A percentile compares a stretch with the other conserved stretches of the same genome.
phyloP scores from a whole-genome alignment of 176 grass and related monocot genomes.

The Ananas comosus region DNA sequence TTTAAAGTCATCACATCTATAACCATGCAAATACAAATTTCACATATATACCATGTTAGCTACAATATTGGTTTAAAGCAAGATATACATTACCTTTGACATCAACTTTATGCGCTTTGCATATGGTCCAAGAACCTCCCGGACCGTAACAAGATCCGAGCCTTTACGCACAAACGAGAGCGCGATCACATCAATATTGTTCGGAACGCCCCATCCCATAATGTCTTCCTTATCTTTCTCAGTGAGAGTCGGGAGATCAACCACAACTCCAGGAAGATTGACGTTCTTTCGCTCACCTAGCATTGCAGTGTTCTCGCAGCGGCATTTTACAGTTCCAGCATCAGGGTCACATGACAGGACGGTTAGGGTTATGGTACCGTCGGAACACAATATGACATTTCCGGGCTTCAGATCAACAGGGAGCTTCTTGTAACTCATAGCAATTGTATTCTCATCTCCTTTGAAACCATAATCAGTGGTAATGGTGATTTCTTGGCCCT shows the following conservation, averaged over 20 bases:
- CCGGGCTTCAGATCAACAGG: conserved; percentile 10
- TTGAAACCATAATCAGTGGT: conserved; percentile 2
- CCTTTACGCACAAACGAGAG: conserved; percentile 12
- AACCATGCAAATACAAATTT: neutral
- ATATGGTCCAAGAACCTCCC: neutral
- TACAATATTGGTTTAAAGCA: neutral
- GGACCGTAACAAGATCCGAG: conserved; percentile 4
- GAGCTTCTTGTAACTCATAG: conserved; percentile 12
- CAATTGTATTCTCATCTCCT: conserved; percentile 4
- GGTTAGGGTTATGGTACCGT: conserved; percentile 9
- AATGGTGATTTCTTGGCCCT: conserved; percentile 8
- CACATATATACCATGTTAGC: neutral
- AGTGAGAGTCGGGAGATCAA: conserved; percentile 6
- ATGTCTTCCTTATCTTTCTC: conserved; percentile 12
- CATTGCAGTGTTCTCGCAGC: conserved; percentile 8
- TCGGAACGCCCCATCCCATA: conserved; percentile 7
- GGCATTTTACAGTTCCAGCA: conserved; percentile 5
- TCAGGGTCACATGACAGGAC: conserved; percentile 12
- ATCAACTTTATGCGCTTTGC: conserved; percentile 8
- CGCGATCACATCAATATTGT: conserved; percentile 10
- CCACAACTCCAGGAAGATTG: conserved; percentile 12
- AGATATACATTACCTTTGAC: conserved; percentile 4
- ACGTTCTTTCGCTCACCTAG: conserved; percentile 14
- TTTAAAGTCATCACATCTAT: neutral
- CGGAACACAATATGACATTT: conserved; percentile 3